These are phyloP conservation scores for Kockovaella imperatae DNA, from an alignment of 768 basidiomycete genomes.

Conservation along the genomic window DNA sequence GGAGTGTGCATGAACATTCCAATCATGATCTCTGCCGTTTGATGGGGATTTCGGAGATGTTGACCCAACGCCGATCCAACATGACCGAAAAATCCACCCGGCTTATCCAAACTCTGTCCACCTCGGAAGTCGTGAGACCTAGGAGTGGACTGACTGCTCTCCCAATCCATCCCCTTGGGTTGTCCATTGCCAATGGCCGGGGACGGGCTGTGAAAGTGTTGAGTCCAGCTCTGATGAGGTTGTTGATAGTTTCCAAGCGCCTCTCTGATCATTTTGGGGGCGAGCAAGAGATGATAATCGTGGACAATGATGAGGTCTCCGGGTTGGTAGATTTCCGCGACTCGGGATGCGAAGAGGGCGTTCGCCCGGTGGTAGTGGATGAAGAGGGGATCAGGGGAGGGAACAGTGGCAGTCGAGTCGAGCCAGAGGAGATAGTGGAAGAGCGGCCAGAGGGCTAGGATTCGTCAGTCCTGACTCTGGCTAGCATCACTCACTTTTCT, in stretches of 20 bases:
- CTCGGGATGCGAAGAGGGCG: constrained; percentile 70
- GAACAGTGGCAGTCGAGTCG: constrained; percentile 76
- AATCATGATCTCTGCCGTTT: constrained; percentile 56
- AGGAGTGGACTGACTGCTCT: constrained; percentile 8
- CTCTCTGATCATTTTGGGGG: constrained; percentile 74
- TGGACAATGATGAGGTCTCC: constrained; percentile 78
- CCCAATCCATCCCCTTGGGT: constrained; percentile 32
- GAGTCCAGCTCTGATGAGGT: constrained; percentile 11
- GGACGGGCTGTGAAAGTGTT: constrained; percentile 16
- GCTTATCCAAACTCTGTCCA: constrained; percentile 5
- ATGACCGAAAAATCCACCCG: constrained; percentile 31
- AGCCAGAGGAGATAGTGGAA: constrained; percentile 99
- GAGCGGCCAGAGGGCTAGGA: constrained; percentile 88
- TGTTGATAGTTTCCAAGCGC: constrained; percentile 46
- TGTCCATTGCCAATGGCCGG: constrained; percentile 21
- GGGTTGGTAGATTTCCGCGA: constrained; percentile 68
- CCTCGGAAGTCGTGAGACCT: background rate
- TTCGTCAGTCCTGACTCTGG: constrained; percentile 3
- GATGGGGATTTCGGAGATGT: constrained; percentile 12
- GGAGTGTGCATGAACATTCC: constrained; percentile 97
- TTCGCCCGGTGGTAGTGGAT: constrained; percentile 74
- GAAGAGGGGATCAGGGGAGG: constrained; percentile 67
- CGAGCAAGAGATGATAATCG: constrained; percentile 91
- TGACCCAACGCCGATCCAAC: constrained; percentile 29
- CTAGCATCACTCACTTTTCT: constrained; percentile 63